Base-by-base conservation (phyloP, 169 alveolate genomes). In the Eimeria falciformis region DNA sequence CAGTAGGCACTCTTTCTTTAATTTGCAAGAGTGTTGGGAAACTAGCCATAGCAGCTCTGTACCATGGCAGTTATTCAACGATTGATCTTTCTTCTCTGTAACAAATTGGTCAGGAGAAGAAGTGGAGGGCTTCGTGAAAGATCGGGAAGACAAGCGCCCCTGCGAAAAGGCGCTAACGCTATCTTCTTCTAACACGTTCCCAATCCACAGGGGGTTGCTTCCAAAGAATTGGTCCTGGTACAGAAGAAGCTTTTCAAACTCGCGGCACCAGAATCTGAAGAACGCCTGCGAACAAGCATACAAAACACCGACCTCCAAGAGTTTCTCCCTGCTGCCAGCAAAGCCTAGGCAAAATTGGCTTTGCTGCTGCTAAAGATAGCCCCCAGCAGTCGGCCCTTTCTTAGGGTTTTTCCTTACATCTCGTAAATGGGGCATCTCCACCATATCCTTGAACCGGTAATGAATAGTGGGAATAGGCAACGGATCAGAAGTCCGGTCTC, bases 191-290 rank as follows among this genome's bases (percentile, higher is more conserved):
- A 81, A 40, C 21, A 50, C 77, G 75, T 65, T 37, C 53, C 55
- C 43, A 17, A 37, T 56, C 90, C 62, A 37, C 3, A 81, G 1
- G n/a, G 77, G 40, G 55, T 56, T 81, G 6, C 43, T 9, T 14
- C 90, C 90, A 81, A 81, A 37, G 75, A 37, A 55, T 1, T 27
- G 73, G 18, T 81, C 77, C 43, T 81, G 90, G 40, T 81, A 81
- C 62, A 56, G 43, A 56, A 81, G 90, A 5, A 81, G 62, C 78
- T 17, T 81, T 81, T 55, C 78, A 46, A 81, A 81, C 33, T 81
- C 90, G 4, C 90, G 90, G 75, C 90, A 56, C 90, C 90, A 81
- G n/a, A 56, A 46, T 21, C 77, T 56, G 77, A 81, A 81, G 40
- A 81, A 81, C 0, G 58, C 40, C 90, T 81, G 90, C 23, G 75